Percentiles rank a stretch among this genome's conserved stretches.
phyloP scores from a whole-genome alignment of 1,284 basidiomycete species.

The Trichosporon ovoides region DNA sequence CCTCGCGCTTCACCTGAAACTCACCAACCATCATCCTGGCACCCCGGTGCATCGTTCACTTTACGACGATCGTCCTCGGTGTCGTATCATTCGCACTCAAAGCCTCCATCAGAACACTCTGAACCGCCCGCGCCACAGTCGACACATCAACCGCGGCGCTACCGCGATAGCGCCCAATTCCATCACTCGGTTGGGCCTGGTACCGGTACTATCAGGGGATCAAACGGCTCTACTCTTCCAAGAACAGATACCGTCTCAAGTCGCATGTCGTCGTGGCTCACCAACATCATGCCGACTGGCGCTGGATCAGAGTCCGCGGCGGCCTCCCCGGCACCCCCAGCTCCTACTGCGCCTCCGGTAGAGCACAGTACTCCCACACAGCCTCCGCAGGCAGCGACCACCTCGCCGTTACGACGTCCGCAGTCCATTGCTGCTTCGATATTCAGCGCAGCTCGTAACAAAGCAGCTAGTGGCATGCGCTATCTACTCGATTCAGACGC shows the following conservation, averaged over 20 bases:
- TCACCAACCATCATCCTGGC: slow-evolving; percentile 21
- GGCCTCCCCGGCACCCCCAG: slow-evolving; percentile 18
- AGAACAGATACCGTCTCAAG: slow-evolving; percentile 20
- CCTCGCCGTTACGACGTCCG: background rate
- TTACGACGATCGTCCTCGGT: slow-evolving; percentile 23
- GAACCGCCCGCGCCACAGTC: background rate
- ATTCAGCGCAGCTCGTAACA: slow-evolving; percentile 44
- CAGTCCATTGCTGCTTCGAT: slow-evolving; percentile 38
- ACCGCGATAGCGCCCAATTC: slow-evolving; percentile 26
- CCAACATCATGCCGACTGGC: slow-evolving; percentile 34
- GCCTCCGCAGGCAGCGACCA: background rate
- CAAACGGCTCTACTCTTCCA: background rate
- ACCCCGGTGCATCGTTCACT: slow-evolving; percentile 14
- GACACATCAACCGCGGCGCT: background rate
- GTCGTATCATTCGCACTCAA: slow-evolving; percentile 28
- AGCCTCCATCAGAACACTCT: background rate
- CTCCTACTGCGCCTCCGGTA: background rate
- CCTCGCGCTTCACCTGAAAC: slow-evolving; percentile 13
- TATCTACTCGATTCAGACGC: slow-evolving; percentile 75
- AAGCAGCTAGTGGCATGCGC: slow-evolving; percentile 55
- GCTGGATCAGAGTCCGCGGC: background rate
- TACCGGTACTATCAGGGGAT: background rate
- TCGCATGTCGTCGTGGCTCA: slow-evolving; percentile 44
- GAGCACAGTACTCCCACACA: slow-evolving; percentile 5
- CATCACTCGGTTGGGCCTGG: background rate